These are phyloP conservation scores for Scorias spongiosa DNA, from an alignment of 2,329 filamentous ascomycete genomes.

Conservation along the genomic window DNA sequence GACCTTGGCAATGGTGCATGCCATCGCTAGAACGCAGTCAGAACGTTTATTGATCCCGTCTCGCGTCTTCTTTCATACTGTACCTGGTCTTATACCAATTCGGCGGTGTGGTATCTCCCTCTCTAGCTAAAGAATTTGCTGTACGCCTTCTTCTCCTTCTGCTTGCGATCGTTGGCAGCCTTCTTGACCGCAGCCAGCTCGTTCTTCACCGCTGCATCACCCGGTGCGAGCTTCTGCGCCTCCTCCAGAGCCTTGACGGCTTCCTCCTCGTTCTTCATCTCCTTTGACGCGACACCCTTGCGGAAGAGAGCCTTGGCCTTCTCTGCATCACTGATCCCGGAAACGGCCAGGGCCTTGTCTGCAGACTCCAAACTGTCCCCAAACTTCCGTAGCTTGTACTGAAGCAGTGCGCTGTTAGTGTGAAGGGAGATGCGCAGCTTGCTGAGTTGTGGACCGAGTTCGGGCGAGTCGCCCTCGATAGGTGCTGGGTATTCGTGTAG, in stretches of 20 bases:
- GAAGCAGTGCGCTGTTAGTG: slow-evolving; percentile 74
- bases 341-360: slow-evolving; percentile 53
- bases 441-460: slow-evolving; percentile 51
- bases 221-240: slow-evolving; percentile 38
- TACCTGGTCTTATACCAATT: too few relatives aligned
- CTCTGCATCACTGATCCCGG: slow-evolving; percentile 54
- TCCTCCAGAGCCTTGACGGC: slow-evolving; percentile 37
- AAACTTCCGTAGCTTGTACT: slow-evolving; percentile 63
- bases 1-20: neutral
- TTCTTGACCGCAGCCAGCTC: slow-evolving; percentile 70
- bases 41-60: neutral
- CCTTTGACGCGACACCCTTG: slow-evolving; percentile 58
- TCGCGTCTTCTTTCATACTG: too few relatives aligned
- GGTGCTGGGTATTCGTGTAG: slow-evolving; percentile 67
- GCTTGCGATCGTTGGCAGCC: slow-evolving; percentile 52
- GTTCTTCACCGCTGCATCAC: slow-evolving; percentile 57
- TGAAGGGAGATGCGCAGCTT: slow-evolving; percentile 72
- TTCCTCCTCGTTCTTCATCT: slow-evolving; percentile 69
- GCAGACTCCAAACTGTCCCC: slow-evolving; percentile 57
- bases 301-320: slow-evolving; percentile 82
- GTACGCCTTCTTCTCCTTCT: slow-evolving; percentile 85
- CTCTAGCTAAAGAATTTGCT: slow-evolving; percentile 67
- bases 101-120: neutral
- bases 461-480: slow-evolving; percentile 52
- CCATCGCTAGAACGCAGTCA: neutral